phyloP scores from a whole-genome alignment of 2,329 filamentous ascomycete genomes.

The Nigrospora oryzae region DNA sequence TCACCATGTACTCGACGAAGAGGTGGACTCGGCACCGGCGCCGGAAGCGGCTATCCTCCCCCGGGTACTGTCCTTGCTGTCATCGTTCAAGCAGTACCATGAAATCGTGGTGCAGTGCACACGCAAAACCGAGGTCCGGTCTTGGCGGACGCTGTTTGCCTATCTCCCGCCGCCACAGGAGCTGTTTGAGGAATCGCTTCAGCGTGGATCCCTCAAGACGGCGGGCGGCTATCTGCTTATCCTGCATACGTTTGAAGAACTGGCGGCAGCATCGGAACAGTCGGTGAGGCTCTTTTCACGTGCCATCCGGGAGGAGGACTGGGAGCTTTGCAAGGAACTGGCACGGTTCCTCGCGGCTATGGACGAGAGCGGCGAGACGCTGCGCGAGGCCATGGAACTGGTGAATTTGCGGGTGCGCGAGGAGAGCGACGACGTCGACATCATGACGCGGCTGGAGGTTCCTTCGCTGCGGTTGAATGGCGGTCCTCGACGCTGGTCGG shows the following conservation, averaged over 20 bases:
- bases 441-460: conserved; percentile 23
- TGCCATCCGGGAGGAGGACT: conserved; percentile 79
- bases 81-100: conserved; percentile 76
- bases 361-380: conserved; percentile 74
- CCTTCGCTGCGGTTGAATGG: conserved; percentile 17
- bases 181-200: conserved; percentile 86
- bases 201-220: conserved; percentile 81
- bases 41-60: conserved; percentile 58
- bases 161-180: conserved; percentile 86
- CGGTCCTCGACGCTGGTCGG: conserved; percentile 17
- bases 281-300: conserved; percentile 72
- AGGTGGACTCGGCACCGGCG: conserved; percentile 64
- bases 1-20: conserved; percentile 88
- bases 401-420: conserved; percentile 35
- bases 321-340: conserved; percentile 92
- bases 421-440: conserved; percentile 18
- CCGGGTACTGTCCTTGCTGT: conserved; percentile 54
- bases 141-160: conserved; percentile 88
- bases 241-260: conserved; percentile 71
- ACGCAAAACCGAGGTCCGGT: conserved; percentile 89
- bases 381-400: conserved; percentile 63
- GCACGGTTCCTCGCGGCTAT: conserved; percentile 91
- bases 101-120: conserved; percentile 96
- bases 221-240: conserved; percentile 95
- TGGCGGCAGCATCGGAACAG: conserved; percentile 63